A percentile compares a stretch with the other conserved stretches of the same genome.
phyloP scores from a whole-genome alignment of 2,329 filamentous ascomycete species.

The Colletotrichum eremochloae region DNA sequence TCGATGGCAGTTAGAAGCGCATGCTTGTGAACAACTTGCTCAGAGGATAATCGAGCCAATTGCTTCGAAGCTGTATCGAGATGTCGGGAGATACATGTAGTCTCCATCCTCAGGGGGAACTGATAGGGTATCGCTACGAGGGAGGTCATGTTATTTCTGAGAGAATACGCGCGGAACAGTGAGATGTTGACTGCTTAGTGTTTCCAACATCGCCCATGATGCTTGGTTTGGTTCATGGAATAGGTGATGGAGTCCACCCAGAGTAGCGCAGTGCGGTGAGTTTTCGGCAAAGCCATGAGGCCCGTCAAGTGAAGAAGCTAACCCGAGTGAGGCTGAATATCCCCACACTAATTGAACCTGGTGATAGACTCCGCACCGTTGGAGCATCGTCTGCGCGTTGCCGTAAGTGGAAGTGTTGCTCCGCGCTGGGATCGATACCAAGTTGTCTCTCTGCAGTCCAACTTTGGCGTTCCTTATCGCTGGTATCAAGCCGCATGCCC shows the following conservation, averaged over 20 bases:
- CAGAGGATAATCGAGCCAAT: too few relatives aligned
- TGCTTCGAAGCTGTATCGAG: background rate
- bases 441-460: background rate
- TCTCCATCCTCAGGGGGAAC: background rate
- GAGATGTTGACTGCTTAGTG: background rate
- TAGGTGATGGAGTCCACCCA: too few relatives aligned
- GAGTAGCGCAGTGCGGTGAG: background rate
- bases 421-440: background rate
- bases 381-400: background rate
- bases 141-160: background rate
- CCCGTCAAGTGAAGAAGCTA: background rate
- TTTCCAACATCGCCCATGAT: background rate
- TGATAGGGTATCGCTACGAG: background rate
- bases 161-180: background rate
- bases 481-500: too few relatives aligned
- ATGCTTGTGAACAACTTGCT: background rate
- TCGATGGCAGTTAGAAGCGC: conserved; percentile 1
- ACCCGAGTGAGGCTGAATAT: background rate
- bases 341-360: background rate
- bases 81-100: background rate
- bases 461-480: background rate
- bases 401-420: conserved; percentile 1
- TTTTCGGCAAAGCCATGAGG: too few relatives aligned
- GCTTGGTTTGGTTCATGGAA: background rate
- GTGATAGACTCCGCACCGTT: background rate